A percentile compares a stretch with the other conserved stretches of the same genome.
Evolutionary conservation across 306 rosid genomes (phyloP).

Genomic region (Acacia crassicarpa): DNA sequence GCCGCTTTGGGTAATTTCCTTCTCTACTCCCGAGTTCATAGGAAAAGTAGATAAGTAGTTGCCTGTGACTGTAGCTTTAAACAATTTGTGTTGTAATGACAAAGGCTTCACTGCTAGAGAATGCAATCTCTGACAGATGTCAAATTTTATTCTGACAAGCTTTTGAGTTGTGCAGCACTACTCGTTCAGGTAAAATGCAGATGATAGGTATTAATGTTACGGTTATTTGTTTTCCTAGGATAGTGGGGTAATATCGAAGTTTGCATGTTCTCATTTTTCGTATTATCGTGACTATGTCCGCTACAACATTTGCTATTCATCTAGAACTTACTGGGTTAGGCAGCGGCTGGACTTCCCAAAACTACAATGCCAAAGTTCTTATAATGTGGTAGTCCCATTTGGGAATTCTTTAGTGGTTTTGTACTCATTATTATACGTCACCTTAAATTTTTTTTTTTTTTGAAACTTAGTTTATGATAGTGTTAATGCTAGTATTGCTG

Average conservation of each 20-base stretch:
- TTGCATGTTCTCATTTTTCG: background rate
- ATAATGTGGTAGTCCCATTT: conserved; percentile 13
- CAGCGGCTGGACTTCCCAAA: background rate
- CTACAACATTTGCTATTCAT: background rate
- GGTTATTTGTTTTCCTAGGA: background rate
- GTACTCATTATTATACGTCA: background rate
- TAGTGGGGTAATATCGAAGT: background rate
- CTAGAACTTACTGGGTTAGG: conserved; percentile 8
- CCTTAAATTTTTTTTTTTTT: background rate
- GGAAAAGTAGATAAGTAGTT: background rate
- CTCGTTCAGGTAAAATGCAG: conserved; percentile 14
- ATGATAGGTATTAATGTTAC: background rate
- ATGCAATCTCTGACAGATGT: conserved; percentile 8
- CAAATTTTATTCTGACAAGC: background rate
- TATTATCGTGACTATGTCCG: background rate
- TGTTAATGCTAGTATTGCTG: background rate
- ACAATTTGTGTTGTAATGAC: conserved; percentile 1
- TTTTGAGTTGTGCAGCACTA: background rate
- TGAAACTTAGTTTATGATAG: background rate
- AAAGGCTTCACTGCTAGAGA: background rate
- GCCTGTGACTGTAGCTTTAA: background rate
- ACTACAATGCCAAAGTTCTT: conserved; percentile 17
- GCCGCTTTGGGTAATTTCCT: conserved; percentile 81
- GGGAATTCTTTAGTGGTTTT: background rate
- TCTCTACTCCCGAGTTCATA: background rate